Evolutionary conservation across 2,329 filamentous ascomycete species (phyloP).

Genomic region (Fusarium setosum): DNA sequence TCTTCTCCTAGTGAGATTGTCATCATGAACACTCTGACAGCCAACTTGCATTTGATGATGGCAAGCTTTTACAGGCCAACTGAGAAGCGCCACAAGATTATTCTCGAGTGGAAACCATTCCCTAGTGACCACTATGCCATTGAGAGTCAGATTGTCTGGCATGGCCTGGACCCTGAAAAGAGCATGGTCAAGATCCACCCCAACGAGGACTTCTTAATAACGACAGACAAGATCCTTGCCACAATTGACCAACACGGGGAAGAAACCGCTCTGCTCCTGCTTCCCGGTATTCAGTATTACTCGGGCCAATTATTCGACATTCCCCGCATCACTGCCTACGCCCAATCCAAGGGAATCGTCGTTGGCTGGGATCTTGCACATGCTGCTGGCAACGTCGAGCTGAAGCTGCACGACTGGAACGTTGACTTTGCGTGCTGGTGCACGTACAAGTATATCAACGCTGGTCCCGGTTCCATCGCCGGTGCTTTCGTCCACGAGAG

Average conservation of each 20-base stretch:
- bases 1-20: constrained; percentile 80
- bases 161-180: constrained; percentile 72
- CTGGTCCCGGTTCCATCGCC: constrained; percentile 83
- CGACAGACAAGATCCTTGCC: constrained; percentile 76
- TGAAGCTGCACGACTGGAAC: constrained; percentile 86
- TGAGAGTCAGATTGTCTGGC: constrained; percentile 81
- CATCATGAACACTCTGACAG: constrained; percentile 88
- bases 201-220: constrained; percentile 68
- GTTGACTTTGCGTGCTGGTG: constrained; percentile 95
- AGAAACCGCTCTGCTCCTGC: constrained; percentile 78
- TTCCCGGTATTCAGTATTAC: constrained; percentile 93
- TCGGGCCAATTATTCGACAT: constrained; percentile 92
- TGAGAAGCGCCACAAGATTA: constrained; percentile 76
- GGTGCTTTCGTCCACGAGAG: constrained; percentile 84
- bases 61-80: constrained; percentile 84
- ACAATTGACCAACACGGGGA: constrained; percentile 80
- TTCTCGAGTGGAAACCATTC: constrained; percentile 91
- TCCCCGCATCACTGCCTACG: constrained; percentile 79
- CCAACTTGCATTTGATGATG: constrained; percentile 85
- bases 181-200: constrained; percentile 82
- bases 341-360: constrained; percentile 75
- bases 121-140: constrained; percentile 90
- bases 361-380: constrained; percentile 93
- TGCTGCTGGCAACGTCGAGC: constrained; percentile 84
- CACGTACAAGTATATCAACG: constrained; percentile 94